Conservation (phyloP, 1,284 basidiomycete genomes). For the Ganoderma meredithae region DNA sequence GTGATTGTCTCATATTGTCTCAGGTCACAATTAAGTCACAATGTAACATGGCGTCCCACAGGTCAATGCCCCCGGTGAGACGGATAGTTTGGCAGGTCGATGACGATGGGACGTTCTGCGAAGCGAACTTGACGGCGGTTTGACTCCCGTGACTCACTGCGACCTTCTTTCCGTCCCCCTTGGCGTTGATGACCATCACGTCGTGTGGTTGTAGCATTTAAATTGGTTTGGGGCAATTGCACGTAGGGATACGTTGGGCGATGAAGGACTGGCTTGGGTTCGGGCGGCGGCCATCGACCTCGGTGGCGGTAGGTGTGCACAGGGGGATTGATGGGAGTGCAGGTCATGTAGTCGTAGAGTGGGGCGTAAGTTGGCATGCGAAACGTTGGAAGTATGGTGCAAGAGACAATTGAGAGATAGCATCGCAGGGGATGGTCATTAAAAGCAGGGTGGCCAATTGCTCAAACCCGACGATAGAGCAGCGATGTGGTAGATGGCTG, state of each 20-base stretch:
- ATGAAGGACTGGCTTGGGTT: background rate
- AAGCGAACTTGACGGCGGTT: conserved; percentile 10
- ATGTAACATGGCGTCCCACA: too few species aligned
- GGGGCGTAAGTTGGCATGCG: background rate
- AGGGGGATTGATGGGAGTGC: background rate
- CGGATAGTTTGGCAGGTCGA: background rate
- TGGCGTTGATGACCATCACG: too few species aligned
- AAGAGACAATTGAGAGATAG: background rate
- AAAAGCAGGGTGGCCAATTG: background rate
- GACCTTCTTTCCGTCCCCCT: background rate
- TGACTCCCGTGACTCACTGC: background rate
- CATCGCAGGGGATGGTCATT: background rate
- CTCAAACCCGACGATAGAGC: background rate
- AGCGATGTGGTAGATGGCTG: background rate
- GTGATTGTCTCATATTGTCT: too few species aligned
- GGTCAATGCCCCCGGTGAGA: too few species aligned
- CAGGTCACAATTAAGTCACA: too few species aligned
- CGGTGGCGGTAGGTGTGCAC: conserved; percentile 1
- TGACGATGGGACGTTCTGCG: conserved; percentile 3
- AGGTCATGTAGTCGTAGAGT: background rate
- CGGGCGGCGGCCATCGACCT: conserved; percentile 1
- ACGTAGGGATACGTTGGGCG: background rate
- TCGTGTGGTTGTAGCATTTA: background rate
- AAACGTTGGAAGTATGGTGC: too few species aligned
- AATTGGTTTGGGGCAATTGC: background rate